Evolutionary conservation across 2,329 filamentous ascomycete genomes (phyloP).

Genomic region (Sarocladiaceae sp.): DNA sequence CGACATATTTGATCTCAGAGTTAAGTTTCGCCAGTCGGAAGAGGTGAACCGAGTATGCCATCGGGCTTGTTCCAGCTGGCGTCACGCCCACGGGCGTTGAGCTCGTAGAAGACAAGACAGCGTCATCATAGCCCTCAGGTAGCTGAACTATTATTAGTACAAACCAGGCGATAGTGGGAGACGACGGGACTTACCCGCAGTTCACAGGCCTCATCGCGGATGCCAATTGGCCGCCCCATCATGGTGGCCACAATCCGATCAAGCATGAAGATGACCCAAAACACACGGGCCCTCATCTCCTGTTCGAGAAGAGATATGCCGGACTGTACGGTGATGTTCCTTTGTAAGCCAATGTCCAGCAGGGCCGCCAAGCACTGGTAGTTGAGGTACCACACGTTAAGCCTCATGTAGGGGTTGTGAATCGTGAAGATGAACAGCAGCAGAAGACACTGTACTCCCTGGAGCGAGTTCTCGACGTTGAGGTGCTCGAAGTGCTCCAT

Average conservation of each 20-base stretch:
- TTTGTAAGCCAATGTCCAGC: slow-evolving; percentile 47
- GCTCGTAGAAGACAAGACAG: slow-evolving; percentile 11
- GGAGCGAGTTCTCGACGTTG: slow-evolving; percentile 42
- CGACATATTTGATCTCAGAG: slow-evolving; percentile 54
- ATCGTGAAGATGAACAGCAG: slow-evolving; percentile 44
- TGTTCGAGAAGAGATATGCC: slow-evolving; percentile 44
- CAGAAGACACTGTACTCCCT: slow-evolving; percentile 45
- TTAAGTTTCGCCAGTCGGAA: slow-evolving; percentile 45
- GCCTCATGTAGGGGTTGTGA: slow-evolving; percentile 41
- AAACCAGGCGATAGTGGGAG: neutral
- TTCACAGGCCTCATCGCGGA: slow-evolving; percentile 52
- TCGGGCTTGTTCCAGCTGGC: slow-evolving; percentile 13
- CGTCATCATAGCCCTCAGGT: slow-evolving; percentile 22
- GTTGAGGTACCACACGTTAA: slow-evolving; percentile 52
- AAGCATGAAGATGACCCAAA: slow-evolving; percentile 50
- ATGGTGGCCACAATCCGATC: slow-evolving; percentile 50
- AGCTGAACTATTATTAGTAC: slow-evolving; percentile 17
- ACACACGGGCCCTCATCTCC: slow-evolving; percentile 51
- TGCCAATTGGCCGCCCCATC: slow-evolving; percentile 51
- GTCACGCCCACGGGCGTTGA: neutral
- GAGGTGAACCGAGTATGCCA: slow-evolving; percentile 42
- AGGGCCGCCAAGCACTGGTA: slow-evolving; percentile 50
- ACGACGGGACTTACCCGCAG: slow-evolving; percentile 33
- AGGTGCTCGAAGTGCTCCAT: slow-evolving; percentile 41
- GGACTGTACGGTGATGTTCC: slow-evolving; percentile 37